Conservation (phyloP, 345 rosid species). For the Aurinia saxatilis region DNA sequence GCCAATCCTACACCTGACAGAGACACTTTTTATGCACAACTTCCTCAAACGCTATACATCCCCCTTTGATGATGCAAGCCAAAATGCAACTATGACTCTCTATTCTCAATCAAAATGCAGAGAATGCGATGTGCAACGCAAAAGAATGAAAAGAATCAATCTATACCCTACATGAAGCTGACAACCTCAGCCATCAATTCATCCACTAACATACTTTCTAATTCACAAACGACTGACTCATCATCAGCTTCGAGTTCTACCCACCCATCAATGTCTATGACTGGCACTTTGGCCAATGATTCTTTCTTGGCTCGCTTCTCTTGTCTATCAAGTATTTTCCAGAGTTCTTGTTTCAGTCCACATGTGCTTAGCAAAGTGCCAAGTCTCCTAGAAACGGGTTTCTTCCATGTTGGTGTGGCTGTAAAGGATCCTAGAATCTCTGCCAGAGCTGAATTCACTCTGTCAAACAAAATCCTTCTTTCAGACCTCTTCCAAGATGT, state of each 20-base stretch:
- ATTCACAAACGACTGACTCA: slow-evolving; percentile 51
- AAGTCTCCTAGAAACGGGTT: slow-evolving; percentile 47
- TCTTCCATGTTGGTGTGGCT: slow-evolving; percentile 34
- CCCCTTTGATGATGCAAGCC: slow-evolving; percentile 19
- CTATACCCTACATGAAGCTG: slow-evolving; percentile 29
- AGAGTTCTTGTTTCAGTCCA: slow-evolving; percentile 44
- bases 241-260: slow-evolving; percentile 48
- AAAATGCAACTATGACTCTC: slow-evolving; percentile 11
- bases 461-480: slow-evolving; percentile 65
- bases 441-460: slow-evolving; percentile 43
- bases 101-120: slow-evolving; percentile 21
- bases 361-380: slow-evolving; percentile 1
- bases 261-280: slow-evolving; percentile 38
- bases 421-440: slow-evolving; percentile 41
- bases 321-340: slow-evolving; percentile 36
- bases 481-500: slow-evolving; percentile 67
- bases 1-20: slow-evolving; percentile 23
- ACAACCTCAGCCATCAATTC: slow-evolving; percentile 53
- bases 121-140: slow-evolving; percentile 1
- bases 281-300: slow-evolving; percentile 35
- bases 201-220: slow-evolving; percentile 62
- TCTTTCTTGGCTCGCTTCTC: slow-evolving; percentile 39
- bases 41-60: slow-evolving; percentile 15
- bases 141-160: slow-evolving; percentile 22
- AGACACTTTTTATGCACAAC: slow-evolving; percentile 16